Evolutionary conservation across 495 filamentous ascomycete genomes (phyloP), one percentile per base, ranked within the genome.

Genomic region (Beverwykella pulmonaria): DNA sequence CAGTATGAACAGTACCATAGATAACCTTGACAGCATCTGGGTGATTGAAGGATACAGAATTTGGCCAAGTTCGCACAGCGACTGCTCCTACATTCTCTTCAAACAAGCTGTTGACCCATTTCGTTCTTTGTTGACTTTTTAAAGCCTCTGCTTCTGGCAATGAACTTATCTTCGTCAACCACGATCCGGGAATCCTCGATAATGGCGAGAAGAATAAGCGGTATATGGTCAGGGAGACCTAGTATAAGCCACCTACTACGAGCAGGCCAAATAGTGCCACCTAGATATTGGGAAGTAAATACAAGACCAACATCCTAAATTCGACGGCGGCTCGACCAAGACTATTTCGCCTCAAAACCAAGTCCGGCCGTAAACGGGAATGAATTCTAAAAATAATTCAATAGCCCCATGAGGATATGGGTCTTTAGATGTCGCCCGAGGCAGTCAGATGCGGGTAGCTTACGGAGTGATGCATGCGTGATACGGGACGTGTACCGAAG

Each of bases 11-110:
- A 3, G 15, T 52, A 63, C 68, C 68, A 36, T 71, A 67, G 12
- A 71, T 71, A 23, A 58, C 64, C 46, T 67, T 67, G 44, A 71
- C 48, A n/a, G 68, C 68, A 48, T 71, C 68, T n/a, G 68, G 63
- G 39, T 61, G 34, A 27, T 67, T 71, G 68, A 67, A 71, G 1
- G 68, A 71, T 1, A 71, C 64, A 0, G 63, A 63, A 27, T 39
- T 63, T 29, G 68, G 68, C 23, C 59, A 58, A 9, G 68, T 71
- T 4, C 68, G 39, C 9, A 71, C 62, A 1, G 63, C 64, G 12
- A 67, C 68, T 8, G 68, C 56, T 15, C 59, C 68, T 2, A 63
- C 63, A 29, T 70, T 44, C 59, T 63, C 30, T 12, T 60, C 52
- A 47, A 70, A 70, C 5, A 70, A 53, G 19, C 56, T 44, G 15